These are phyloP conservation scores for Penicillium sp. DNA, from an alignment of 2,329 filamentous ascomycete genomes.

Conservation along the genomic window DNA sequence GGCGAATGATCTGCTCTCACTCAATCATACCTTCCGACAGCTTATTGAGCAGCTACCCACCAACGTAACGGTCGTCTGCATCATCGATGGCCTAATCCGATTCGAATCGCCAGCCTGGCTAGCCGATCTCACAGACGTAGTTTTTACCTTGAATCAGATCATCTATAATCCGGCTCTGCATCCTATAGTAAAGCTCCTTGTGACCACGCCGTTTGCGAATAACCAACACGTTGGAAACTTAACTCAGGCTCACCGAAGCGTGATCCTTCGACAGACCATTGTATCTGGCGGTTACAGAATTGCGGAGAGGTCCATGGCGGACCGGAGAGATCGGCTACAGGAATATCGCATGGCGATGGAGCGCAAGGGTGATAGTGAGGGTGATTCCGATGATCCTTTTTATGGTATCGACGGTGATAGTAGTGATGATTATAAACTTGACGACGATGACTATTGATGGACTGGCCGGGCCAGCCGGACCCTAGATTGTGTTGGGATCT, in stretches of 20 bases:
- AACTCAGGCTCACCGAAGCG: not conserved
- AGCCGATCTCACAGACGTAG: not conserved
- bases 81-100: not conserved
- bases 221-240: not conserved
- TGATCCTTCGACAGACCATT: not conserved
- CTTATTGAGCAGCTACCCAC: not conserved
- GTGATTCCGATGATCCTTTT: not conserved
- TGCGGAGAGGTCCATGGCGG: not conserved
- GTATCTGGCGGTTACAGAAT: not conserved
- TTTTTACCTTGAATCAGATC: slow-evolving; percentile 2
- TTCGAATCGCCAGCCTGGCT: not conserved
- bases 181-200: not conserved
- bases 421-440: not conserved
- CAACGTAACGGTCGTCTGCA: not conserved
- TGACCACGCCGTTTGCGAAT: not conserved
- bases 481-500: no score
- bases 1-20: not conserved
- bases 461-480: no score
- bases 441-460: not conserved
- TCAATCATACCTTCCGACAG: not conserved
- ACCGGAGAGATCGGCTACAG: not conserved
- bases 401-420: not conserved
- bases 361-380: not conserved
- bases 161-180: not conserved
- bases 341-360: not conserved